phyloP scores from a whole-genome alignment of 345 rosid genomes.

The Eucalyptus pauciflora region DNA sequence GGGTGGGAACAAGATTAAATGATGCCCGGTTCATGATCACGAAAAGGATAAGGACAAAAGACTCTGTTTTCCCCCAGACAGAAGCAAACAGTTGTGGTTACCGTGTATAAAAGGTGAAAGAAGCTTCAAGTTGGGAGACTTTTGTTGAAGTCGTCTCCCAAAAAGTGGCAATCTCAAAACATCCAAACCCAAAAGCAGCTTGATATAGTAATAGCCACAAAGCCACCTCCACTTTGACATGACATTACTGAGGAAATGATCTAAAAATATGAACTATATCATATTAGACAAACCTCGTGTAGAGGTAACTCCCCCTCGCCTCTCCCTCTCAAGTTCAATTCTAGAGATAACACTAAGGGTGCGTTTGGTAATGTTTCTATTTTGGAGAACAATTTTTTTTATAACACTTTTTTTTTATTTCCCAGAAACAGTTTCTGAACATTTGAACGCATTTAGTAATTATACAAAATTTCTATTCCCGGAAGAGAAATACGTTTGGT shows the following conservation, averaged over 20 bases:
- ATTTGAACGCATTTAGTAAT: too few species aligned
- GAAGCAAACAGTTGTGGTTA: not conserved
- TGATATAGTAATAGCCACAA: not conserved
- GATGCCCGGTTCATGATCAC: not conserved
- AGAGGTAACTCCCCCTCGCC: not conserved
- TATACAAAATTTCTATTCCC: too few species aligned
- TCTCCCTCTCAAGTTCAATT: not conserved
- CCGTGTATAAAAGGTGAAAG: not conserved
- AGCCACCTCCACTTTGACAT: not conserved
- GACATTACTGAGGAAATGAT: not conserved
- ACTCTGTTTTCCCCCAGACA: not conserved
- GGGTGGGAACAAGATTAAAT: not conserved
- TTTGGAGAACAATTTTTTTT: too few species aligned
- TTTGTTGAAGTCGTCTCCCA: not conserved
- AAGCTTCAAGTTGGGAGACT: not conserved
- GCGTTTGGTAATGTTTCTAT: fast-evolving
- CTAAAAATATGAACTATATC: not conserved
- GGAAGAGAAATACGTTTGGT: too few species aligned
- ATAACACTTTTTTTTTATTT: too few species aligned
- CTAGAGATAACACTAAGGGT: not conserved
- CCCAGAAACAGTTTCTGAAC: too few species aligned
- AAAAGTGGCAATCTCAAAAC: not conserved
- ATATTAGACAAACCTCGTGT: not conserved
- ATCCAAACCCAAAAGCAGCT: not conserved
- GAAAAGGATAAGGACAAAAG: not conserved